Conservation (phyloP, 306 rosid species). For the Fragaria vesca region DNA sequence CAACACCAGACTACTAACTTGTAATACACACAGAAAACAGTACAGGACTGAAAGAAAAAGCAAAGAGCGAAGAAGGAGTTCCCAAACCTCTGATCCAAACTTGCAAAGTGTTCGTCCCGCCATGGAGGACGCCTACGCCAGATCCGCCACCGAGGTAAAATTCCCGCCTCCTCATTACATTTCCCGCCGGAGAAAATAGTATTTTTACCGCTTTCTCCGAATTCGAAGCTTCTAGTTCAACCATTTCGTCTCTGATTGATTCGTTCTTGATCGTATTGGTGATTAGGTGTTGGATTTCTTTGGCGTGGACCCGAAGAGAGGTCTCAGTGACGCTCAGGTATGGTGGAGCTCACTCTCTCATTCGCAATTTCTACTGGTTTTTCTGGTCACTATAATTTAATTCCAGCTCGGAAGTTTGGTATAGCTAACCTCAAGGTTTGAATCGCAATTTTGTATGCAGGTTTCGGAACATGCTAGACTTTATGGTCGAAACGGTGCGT, state of each 20-base stretch:
- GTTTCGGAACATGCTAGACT: slow-evolving; percentile 69
- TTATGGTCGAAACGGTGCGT: slow-evolving; percentile 77
- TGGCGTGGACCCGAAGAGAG: slow-evolving; percentile 75
- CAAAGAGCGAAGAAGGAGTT: neutral
- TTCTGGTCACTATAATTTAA: neutral
- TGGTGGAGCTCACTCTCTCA: slow-evolving; percentile 1
- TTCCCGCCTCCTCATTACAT: neutral
- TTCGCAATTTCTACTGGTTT: neutral
- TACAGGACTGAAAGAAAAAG: neutral
- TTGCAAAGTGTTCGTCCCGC: slow-evolving; percentile 12
- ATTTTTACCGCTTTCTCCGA: neutral
- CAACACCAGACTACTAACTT: neutral
- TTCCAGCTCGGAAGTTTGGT: slow-evolving; percentile 1
- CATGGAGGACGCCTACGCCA: slow-evolving; percentile 93
- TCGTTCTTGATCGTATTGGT: neutral
- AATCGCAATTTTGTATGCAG: slow-evolving; percentile 34
- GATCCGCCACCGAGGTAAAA: slow-evolving; percentile 79
- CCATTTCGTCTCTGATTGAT: neutral
- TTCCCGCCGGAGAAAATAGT: neutral
- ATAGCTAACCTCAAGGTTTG: neutral
- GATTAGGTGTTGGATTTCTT: slow-evolving; percentile 83
- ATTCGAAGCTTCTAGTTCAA: neutral
- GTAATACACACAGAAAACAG: neutral
- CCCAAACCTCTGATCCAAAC: slow-evolving; percentile 35
- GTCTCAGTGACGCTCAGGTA: slow-evolving; percentile 80